These are phyloP conservation scores for Pseudogymnoascus sp. DNA, from an alignment of 2,329 filamentous ascomycete genomes.

Conservation along the genomic window DNA sequence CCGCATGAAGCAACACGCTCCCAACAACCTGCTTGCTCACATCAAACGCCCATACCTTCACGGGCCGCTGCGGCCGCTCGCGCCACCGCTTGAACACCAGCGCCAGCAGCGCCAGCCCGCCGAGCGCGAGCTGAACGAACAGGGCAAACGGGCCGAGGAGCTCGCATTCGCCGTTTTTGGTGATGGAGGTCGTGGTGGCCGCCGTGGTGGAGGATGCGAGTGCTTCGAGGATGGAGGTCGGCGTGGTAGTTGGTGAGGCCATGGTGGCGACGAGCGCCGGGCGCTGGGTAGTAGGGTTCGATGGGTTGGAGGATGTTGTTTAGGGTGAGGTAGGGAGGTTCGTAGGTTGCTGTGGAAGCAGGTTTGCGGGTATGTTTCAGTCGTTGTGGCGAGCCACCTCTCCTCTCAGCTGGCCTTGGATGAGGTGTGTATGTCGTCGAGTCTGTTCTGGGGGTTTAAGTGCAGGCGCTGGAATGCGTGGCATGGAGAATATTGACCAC, in stretches of 20 bases:
- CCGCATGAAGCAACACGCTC: slow-evolving; percentile 80
- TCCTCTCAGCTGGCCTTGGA: neutral
- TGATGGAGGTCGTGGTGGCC: slow-evolving; percentile 24
- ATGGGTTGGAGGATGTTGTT: neutral
- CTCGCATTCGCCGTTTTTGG: slow-evolving; percentile 64
- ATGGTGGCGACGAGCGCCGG: slow-evolving; percentile 10
- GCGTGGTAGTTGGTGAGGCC: slow-evolving; percentile 19
- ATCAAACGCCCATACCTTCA: slow-evolving; percentile 98
- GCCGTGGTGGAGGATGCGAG: slow-evolving; percentile 27
- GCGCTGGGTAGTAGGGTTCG: neutral
- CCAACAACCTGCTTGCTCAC: slow-evolving; percentile 96
- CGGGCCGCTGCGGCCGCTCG: slow-evolving; percentile 79
- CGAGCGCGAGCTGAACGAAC: slow-evolving; percentile 79
- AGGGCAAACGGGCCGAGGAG: slow-evolving; percentile 87
- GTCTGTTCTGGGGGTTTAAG: neutral
- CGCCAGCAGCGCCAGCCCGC: slow-evolving; percentile 71
- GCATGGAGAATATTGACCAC: neutral
- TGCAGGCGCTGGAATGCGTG: neutral
- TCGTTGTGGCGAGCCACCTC: slow-evolving; percentile 1
- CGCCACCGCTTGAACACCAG: slow-evolving; percentile 91
- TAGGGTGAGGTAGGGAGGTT: neutral
- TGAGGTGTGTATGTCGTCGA: neutral
- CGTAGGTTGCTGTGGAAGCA: neutral
- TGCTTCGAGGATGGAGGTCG: slow-evolving; percentile 19
- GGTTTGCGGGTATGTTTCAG: slow-evolving; percentile 1